Base-by-base conservation (phyloP, 1,139 yeast species). In the Magnusiomyces fungicola region DNA sequence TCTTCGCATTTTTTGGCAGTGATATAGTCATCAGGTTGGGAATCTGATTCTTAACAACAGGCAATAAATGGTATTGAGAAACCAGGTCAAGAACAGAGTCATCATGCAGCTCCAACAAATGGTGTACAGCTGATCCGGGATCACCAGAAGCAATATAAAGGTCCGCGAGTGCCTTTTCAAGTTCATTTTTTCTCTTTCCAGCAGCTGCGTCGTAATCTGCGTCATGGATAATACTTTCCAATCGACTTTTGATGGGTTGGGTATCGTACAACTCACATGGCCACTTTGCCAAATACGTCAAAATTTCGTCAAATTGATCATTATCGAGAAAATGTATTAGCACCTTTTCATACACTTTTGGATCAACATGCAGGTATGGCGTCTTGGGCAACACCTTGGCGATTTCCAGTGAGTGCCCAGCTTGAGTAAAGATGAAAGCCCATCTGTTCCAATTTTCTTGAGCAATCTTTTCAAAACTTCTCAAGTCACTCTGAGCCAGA, bases 391-490 rank as follows among this genome's bases (percentile, higher is more conserved):
- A 63, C 0, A 71, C 64, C 1, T 73, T 72, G 0, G 82, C 77
- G 21, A 87, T 65, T 3, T 67, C 68, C 4, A 65, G 67, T 3
- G 74, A 65, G 49, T 82, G 78, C 1, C 69, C 72, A 1, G 78
- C 68, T 3, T 75, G 70, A 1, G 80, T 66, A 55, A 81, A 83
- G 12, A 73, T 74, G 54, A 69, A 65, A 6, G 83, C 68, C 82
- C 89, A 83, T 32, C 69, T 69, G 48, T 78, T 78, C 96, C 97
- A 89, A 54, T 80, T 80, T 14, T 57, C 59, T 18, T 50, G 45
- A 2, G 45, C 38, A 22, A 43, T 30, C 23, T 32, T 43, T 30
- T 43, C 24, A 32, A 29, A 43, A 2, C 22, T 22, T 14, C 29
- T 32, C 14, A 43, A 22, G 12, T 43, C 45, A 10, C 10, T 21